Base-by-base conservation (phyloP, 371 early-diverging fungal genomes). In the Mortierella sp. region DNA sequence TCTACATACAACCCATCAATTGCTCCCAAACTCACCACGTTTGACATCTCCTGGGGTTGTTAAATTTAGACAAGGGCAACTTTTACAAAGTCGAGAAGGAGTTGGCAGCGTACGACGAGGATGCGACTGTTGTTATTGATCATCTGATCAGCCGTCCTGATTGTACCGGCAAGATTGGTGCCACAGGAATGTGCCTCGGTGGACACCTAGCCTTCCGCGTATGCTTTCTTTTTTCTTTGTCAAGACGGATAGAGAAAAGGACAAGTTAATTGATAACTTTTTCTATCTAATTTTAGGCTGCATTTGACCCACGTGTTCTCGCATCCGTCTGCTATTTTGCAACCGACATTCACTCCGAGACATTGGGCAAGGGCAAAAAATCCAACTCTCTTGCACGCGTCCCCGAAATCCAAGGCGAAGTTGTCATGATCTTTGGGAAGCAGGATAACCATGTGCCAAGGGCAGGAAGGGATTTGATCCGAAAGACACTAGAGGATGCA, bases 381-480 rank as follows among this genome's bases (percentile, higher is more conserved):
- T 76, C 72, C 11, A 78, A 87, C 77, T 86, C 87, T 22, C 76
- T 90, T 61, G 71, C 59, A 2, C 76, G 87, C 7, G 67, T 70
- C 40, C 77, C 77, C 11, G 88, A 89, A 48, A 86, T 89, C 43
- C 66, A 74, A 22, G 89, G 87, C 22, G 89, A 89, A 72, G 73
- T 81, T 6, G 79, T 89, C 70, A 86, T 88, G 87, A 88, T 88
- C 50, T 88, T 85, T 69, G 86, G 88, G 16, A 88, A 88, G 63
- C 86, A 85, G 65, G 90, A 90, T 73, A 88, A 87, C 53, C 90
- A 90, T 80, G 85, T 90, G 10, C 88, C 88, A 5, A 70, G 76
- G 13, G 82, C 74, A 2, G 90, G 90, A 3, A 79, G 90, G 6
- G 82, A 84, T 59, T 50, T 83, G 60, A 90, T 90, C 67, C 81